Evolutionary conservation across 768 basidiomycete species (phyloP).

Genomic region (Crassisporium funariophilum): DNA sequence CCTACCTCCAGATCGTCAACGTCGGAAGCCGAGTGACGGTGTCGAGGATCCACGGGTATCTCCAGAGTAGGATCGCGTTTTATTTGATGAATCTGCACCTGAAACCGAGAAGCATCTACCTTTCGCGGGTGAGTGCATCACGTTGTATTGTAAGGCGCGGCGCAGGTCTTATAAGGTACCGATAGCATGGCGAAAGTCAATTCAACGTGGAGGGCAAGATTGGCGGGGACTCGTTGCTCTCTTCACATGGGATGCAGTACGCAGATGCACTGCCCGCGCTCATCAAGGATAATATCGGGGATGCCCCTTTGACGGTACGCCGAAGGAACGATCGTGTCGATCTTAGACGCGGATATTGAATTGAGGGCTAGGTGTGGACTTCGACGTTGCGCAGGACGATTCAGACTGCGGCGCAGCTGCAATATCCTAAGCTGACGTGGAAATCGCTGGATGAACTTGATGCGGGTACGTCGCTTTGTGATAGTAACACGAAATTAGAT

Average conservation of each 20-base stretch:
- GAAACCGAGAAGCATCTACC: conserved; percentile 94
- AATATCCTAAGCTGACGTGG: conserved; percentile 95
- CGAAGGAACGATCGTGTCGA: background rate
- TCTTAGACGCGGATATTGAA: background rate
- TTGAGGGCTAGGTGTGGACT: conserved; percentile 82
- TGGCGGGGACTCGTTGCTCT: conserved; percentile 93
- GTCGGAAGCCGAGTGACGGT: conserved; percentile 90
- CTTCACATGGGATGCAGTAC: conserved; percentile 83
- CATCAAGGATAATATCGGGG: conserved; percentile 88
- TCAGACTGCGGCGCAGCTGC: conserved; percentile 81
- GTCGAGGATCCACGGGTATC: conserved; percentile 87
- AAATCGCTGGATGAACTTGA: conserved; percentile 98
- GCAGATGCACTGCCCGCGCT: conserved; percentile 83
- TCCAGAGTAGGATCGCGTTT: conserved; percentile 96
- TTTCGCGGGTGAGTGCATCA: conserved; percentile 74
- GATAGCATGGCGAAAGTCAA: conserved; percentile 95
- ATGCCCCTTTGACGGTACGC: conserved; percentile 80
- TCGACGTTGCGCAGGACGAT: conserved; percentile 95
- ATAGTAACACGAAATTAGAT: background rate
- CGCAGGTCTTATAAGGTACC: conserved; percentile 7
- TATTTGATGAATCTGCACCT: conserved; percentile 98
- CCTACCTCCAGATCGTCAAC: conserved; percentile 90
- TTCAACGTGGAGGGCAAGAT: conserved; percentile 97
- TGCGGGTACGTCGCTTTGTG: conserved; percentile 53
- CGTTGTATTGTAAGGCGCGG: background rate